Conservation (phyloP, 768 basidiomycete species). For the Boletus sp. region DNA sequence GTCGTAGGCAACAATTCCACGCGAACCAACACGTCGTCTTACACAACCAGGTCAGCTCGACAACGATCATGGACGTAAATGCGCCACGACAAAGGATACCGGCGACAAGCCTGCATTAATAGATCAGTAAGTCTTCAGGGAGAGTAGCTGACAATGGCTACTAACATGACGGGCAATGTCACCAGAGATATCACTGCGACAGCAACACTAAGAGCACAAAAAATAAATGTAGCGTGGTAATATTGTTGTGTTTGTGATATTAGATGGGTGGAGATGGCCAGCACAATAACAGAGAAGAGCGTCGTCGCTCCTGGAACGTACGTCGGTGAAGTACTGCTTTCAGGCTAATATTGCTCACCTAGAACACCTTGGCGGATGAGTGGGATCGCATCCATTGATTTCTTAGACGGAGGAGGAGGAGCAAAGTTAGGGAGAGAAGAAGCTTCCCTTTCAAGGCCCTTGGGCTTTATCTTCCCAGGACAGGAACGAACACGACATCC, state of each 20-base stretch:
- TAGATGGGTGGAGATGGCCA: slow-evolving; percentile 30
- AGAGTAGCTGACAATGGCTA: neutral
- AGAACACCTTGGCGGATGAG: slow-evolving; percentile 19
- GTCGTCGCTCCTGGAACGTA: slow-evolving; percentile 9
- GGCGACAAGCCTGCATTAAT: slow-evolving; percentile 30
- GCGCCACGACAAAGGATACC: slow-evolving; percentile 36
- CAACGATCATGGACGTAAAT: slow-evolving; percentile 36
- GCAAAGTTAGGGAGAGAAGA: neutral
- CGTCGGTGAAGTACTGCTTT: neutral
- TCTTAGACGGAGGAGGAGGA: neutral
- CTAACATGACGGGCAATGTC: slow-evolving; percentile 30
- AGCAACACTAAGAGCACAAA: slow-evolving; percentile 29
- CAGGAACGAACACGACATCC: neutral
- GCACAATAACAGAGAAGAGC: slow-evolving; percentile 30
- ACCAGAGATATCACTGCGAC: slow-evolving; percentile 27
- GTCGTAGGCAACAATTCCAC: neutral
- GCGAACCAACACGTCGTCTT: slow-evolving; percentile 6
- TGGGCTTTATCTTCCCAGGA: slow-evolving; percentile 11
- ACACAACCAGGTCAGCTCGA: slow-evolving; percentile 39
- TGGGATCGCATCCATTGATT: slow-evolving; percentile 11
- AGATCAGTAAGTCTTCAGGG: neutral
- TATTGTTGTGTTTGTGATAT: slow-evolving; percentile 18
- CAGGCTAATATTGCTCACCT: slow-evolving; percentile 12
- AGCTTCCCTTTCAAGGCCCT: neutral
- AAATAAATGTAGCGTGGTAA: slow-evolving; percentile 14